Base-by-base conservation (phyloP, 306 rosid genomes). In the Prunus fruticosa region DNA sequence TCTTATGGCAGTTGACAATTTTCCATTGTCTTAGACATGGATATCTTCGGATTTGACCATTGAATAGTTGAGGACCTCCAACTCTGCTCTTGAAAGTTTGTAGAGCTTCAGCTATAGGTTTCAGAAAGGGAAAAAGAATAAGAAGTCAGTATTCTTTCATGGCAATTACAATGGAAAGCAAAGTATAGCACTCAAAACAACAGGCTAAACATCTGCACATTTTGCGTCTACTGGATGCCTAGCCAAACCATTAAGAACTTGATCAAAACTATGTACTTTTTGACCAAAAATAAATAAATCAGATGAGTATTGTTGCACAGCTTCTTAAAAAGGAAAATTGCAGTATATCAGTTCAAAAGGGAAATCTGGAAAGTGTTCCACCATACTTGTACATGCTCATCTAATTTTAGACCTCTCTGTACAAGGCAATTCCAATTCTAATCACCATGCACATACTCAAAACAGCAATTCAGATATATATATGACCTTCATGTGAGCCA, bases 101-200 rank as follows among this genome's bases (percentile, higher is more conserved):
- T 75, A 73, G 74, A 75, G 88, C 89, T 80, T 88, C 88, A 85
- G 86, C 96, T 90, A 81, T 63, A 51, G 14, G 73, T 18, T 73
- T 57, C 58, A 82, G 73, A 28, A 62, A 43, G 23, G 1, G 14
- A 60, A 45, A 32, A 14, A 61, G 32, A 51, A 13, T 62, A 71
- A 49, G 66, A 41, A 30, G 60, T 16, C 61, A 74, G 41, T 23
- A 51, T 71, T 27, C 47, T 50, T 65, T 72, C 16, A 32, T 30
- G 66, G 45, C 19, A 77, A 57, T 20, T 19, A 9, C 52, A 75
- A 75, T 6, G 30, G 25, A 38, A 23, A 25, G 45, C 5, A 25
- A 58, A 64, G 43, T 25, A 4, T 5, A 23, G 15, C 3, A 46
- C 23, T 25, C 71, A 3, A 49, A 60, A 58, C 27, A 6, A 25